phyloP scores from a whole-genome alignment of 1,284 basidiomycete genomes.

The Cryptococcus amylolentus region DNA sequence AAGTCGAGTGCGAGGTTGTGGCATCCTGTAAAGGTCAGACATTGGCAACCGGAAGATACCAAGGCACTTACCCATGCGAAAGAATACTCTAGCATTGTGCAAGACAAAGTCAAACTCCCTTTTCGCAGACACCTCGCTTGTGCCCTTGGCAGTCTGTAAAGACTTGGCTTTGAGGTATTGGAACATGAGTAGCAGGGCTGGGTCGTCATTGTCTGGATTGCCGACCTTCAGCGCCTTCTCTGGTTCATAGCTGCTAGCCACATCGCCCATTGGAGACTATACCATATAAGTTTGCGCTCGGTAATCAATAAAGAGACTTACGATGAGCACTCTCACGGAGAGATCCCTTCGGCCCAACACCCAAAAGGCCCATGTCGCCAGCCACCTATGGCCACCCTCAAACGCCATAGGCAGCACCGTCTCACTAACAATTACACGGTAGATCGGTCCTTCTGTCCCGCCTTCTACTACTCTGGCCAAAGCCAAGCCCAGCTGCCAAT shows the following conservation, averaged over 20 bases:
- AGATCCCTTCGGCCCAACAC: conserved; percentile 76
- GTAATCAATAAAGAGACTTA: conserved; percentile 12
- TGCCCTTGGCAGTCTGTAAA: conserved; percentile 84
- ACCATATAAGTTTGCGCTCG: not conserved
- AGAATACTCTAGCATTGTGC: conserved; percentile 86
- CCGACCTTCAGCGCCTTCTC: conserved; percentile 57
- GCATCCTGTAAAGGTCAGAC: conserved; percentile 62
- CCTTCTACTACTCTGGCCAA: conserved; percentile 79
- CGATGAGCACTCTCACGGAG: conserved; percentile 59
- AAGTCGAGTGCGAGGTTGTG: conserved; percentile 82
- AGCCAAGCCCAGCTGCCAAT: conserved; percentile 85
- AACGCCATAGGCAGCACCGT: conserved; percentile 82
- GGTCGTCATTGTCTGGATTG: conserved; percentile 87
- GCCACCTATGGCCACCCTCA: conserved; percentile 80
- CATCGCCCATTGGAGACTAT: conserved; percentile 41
- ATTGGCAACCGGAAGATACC: not conserved
- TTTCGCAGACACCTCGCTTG: conserved; percentile 78
- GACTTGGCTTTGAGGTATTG: conserved; percentile 85
- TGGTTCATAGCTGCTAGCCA: conserved; percentile 26
- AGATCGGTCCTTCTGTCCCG: conserved; percentile 73
- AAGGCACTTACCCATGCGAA: conserved; percentile 72
- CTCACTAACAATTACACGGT: conserved; percentile 65
- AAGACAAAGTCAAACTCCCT: conserved; percentile 90
- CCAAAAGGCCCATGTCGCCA: conserved; percentile 98
- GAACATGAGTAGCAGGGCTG: conserved; percentile 81